These are phyloP conservation scores for Phytophthora ramorum DNA, from an alignment of 352 stramenopile species.

Conservation along the genomic window DNA sequence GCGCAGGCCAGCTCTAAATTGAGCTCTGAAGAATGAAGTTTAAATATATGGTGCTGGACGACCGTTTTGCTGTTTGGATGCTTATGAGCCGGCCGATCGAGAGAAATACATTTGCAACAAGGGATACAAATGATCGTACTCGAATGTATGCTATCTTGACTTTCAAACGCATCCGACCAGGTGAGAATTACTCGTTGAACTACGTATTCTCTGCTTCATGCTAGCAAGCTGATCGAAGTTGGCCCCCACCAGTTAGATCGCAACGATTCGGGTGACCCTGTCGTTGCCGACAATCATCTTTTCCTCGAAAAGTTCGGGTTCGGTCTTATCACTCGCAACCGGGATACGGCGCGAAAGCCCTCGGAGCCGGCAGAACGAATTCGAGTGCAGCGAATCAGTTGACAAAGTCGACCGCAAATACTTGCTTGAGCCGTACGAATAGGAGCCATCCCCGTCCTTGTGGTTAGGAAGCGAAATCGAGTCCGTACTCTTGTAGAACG, in stretches of 20 bases:
- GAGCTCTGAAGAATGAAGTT: slow-evolving; percentile 15
- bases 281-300: neutral
- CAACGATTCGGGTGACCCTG: neutral
- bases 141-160: too few relatives aligned
- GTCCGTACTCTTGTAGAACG: slow-evolving; percentile 5
- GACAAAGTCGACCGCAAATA: slow-evolving; percentile 6
- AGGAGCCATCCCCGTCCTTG: neutral
- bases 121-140: too few relatives aligned
- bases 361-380: slow-evolving; percentile 15
- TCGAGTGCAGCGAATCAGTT: slow-evolving; percentile 9
- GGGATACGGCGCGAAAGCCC: slow-evolving; percentile 17
- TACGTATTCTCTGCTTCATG: neutral
- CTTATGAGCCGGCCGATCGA: slow-evolving; percentile 11
- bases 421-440: slow-evolving; percentile 8
- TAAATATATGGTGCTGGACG: slow-evolving; percentile 9
- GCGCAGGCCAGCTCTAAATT: slow-evolving; percentile 24
- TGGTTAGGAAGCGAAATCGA: neutral
- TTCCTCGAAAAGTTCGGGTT: neutral
- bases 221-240: neutral
- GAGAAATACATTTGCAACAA: neutral
- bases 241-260: neutral
- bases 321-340: neutral
- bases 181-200: neutral
- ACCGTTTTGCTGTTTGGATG: slow-evolving; percentile 9
- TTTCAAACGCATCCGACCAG: too few relatives aligned